These are phyloP conservation scores for Geranomyces michiganensis DNA, from an alignment of 192 early-diverging fungal genomes.

Conservation along the genomic window DNA sequence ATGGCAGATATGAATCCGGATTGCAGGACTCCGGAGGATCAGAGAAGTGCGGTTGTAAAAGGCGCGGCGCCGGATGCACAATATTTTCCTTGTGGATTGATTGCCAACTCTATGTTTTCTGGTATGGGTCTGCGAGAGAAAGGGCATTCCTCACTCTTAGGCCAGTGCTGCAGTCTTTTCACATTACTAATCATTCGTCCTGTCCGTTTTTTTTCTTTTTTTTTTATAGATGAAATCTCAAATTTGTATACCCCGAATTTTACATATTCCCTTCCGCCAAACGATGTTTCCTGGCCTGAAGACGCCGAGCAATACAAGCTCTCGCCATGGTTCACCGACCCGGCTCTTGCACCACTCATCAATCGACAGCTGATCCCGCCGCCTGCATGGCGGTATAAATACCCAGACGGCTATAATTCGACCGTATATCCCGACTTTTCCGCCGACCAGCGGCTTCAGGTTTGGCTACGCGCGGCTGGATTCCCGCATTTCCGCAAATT, in stretches of 20 bases:
- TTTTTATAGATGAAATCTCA: constrained; percentile 6
- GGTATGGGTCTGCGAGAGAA: constrained; percentile 50
- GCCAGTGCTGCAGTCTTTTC: too few relatives aligned
- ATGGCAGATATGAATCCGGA: constrained; percentile 36
- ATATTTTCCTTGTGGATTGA: constrained; percentile 96
- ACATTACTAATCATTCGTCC: too few relatives aligned
- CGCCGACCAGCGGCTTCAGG: constrained; percentile 83
- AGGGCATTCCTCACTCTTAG: background rate
- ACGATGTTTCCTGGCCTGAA: constrained; percentile 85
- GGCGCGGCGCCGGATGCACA: constrained; percentile 24
- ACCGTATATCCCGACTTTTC: constrained; percentile 65
- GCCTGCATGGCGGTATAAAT: constrained; percentile 76
- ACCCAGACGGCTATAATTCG: constrained; percentile 51
- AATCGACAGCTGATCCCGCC: constrained; percentile 70
- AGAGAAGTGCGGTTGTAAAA: constrained; percentile 22
- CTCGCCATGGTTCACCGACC: constrained; percentile 41
- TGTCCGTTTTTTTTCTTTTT: background rate
- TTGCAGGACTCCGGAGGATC: constrained; percentile 15
- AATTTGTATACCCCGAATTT: background rate
- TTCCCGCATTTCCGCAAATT: constrained; percentile 96
- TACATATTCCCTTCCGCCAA: constrained; percentile 58
- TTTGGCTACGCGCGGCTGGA: constrained; percentile 98
- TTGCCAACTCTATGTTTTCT: constrained; percentile 98
- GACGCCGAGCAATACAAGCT: constrained; percentile 72
- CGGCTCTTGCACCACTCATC: constrained; percentile 41